Base-by-base conservation (phyloP, 2,329 filamentous ascomycete species). In the Claviceps pusilla region DNA sequence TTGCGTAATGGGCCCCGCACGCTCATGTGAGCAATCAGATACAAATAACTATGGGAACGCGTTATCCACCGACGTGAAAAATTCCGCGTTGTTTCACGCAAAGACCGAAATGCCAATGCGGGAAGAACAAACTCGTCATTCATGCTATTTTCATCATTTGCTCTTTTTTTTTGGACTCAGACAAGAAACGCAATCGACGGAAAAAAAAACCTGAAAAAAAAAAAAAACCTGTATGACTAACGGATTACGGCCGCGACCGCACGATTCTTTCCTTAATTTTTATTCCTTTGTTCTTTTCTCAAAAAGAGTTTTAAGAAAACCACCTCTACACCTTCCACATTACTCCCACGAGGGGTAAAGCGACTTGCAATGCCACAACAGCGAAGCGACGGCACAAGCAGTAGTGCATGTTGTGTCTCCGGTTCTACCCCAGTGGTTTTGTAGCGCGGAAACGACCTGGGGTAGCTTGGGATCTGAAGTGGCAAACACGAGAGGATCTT, bases 141-240 rank as follows among this genome's bases (percentile, higher is more conserved):
- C 49, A 39, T 39, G 37, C 37, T 14, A 2, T 24, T 24, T 24
- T 2, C 2, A 24, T 46, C 10, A 46, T 46, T 28, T 16, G 7
- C 3, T 31, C 12, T 29, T n/a, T 54, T 48, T 48, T 16, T 33
- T 46, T 48, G 37, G 19, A 47, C 11, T 4, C n/a, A 35, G 16
- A 48, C 29, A 48, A 39, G 48, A 24, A 7, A 37, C 33, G 9
- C 31, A 29, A 43, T 16, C 24, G 2, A n/a, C 35, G 12, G 9
- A 37, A 37, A 37, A 37, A 37, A 37, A 11, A 37, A 35, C 33
- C 35, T 29, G 1, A n/a, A 35, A 12, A 37, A 12, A 37, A 3
- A 35, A 35, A 35, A 47, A 29, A 54, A 48, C 29, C 28, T 56
- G 48, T 52, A 53, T 56, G 43, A 56, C n/a, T 54, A n/a, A 53